A percentile compares a stretch with the other conserved stretches of the same genome.
Conservation (phyloP, 768 basidiomycete species). For the Leccinum ochraceum region DNA sequence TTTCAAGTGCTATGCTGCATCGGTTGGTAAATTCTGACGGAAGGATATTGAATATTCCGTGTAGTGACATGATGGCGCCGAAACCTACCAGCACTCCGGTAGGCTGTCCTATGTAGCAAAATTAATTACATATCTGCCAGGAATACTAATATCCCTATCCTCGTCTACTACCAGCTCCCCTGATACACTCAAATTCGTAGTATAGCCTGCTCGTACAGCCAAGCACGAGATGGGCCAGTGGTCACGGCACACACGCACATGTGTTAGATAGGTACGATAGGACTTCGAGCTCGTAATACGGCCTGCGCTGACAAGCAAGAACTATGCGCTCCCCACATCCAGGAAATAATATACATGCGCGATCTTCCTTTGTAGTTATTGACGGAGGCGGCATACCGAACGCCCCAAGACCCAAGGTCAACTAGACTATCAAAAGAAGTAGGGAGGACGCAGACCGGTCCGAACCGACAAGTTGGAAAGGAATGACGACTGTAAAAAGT, state of each 20-base stretch:
- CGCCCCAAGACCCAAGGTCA: not conserved
- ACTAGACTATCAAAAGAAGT: not conserved
- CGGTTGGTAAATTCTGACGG: slow-evolving; percentile 6
- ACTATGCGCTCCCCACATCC: not conserved
- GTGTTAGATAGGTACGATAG: too few relatives aligned
- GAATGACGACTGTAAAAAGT: not conserved
- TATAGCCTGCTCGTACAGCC: too few relatives aligned
- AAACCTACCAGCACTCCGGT: slow-evolving; percentile 2
- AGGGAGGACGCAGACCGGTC: not conserved
- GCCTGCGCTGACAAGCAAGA: too few relatives aligned
- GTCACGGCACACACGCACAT: too few relatives aligned
- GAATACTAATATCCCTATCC: too few relatives aligned
- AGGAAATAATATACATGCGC: not conserved
- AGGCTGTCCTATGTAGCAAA: too few relatives aligned
- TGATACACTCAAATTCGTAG: too few relatives aligned
- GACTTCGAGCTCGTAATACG: too few relatives aligned
- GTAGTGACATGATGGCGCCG: rapidly evolving
- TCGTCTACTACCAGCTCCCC: too few relatives aligned
- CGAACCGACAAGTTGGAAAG: not conserved
- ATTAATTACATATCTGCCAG: too few relatives aligned
- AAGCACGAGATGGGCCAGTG: too few relatives aligned
- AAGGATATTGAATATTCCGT: not conserved
- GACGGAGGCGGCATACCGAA: not conserved
- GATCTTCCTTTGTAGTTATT: not conserved
- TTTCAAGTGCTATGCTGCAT: not conserved